A percentile compares a stretch with the other conserved stretches of the same genome.
Conservation (phyloP, 2,329 filamentous ascomycete species). For the Chrysosporium keratinophilum region DNA sequence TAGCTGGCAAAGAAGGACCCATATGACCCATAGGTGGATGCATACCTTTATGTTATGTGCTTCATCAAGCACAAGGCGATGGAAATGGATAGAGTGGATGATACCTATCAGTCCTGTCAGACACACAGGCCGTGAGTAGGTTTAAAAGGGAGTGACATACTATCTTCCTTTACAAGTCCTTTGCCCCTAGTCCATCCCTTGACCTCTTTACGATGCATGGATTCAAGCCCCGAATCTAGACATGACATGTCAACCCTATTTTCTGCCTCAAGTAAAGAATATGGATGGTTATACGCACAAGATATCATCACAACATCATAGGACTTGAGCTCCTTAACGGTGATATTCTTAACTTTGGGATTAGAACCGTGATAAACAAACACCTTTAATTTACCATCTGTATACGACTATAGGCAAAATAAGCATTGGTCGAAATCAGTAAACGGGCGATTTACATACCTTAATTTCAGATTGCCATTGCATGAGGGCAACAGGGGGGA, state of each 20-base stretch:
- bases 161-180: constrained; percentile 67
- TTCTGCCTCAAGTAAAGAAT: background rate
- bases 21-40: background rate
- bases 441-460: constrained; percentile 31
- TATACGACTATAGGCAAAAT: constrained; percentile 45
- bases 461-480: constrained; percentile 82
- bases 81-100: constrained; percentile 78
- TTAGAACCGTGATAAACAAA: constrained; percentile 86
- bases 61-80: constrained; percentile 88
- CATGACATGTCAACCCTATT: background rate
- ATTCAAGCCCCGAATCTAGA: constrained; percentile 59
- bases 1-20: background rate
- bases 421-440: constrained; percentile 7
- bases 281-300: constrained; percentile 53
- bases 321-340: constrained; percentile 61
- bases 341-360: constrained; percentile 66
- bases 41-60: constrained; percentile 80
- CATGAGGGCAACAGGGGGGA: constrained; percentile 88
- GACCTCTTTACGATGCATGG: constrained; percentile 80
- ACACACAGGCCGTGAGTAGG: background rate
- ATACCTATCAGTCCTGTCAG: constrained; percentile 40
- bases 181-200: constrained; percentile 79
- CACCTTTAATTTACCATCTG: constrained; percentile 78
- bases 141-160: constrained; percentile 23
- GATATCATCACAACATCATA: constrained; percentile 96